Evolutionary conservation across 495 filamentous ascomycete genomes (phyloP).

Genomic region (Lineolata rhizophorae): DNA sequence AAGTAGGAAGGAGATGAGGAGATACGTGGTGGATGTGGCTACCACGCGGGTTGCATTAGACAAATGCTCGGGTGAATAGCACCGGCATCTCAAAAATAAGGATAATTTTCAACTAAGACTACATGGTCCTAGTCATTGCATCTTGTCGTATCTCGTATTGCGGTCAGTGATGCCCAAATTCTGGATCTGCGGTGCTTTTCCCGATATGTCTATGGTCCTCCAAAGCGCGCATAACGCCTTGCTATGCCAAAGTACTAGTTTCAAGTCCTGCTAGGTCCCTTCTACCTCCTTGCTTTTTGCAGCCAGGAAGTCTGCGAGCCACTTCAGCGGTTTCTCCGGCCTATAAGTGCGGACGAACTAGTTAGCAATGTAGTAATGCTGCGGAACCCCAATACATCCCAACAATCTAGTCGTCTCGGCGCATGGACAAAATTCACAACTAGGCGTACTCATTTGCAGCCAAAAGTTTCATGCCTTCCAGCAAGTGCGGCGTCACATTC

Average conservation of each 20-base stretch:
- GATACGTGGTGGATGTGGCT: constrained; percentile 8
- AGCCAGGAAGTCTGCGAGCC: constrained; percentile 68
- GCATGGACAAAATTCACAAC: background rate
- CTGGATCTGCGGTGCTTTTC: no score
- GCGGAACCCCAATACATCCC: constrained; percentile 1
- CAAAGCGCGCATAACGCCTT: no score
- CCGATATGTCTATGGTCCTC: no score
- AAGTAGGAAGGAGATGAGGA: constrained; percentile 16
- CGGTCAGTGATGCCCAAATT: no score
- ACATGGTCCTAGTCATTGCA: background rate
- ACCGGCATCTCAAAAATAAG: background rate
- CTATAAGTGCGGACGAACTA: constrained; percentile 18
- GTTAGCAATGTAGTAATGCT: constrained; percentile 2
- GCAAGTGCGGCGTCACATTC: constrained; percentile 59
- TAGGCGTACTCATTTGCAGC: constrained; percentile 57
- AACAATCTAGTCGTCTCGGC: background rate
- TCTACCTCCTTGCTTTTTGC: constrained; percentile 53
- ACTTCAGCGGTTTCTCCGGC: constrained; percentile 68
- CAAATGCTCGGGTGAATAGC: background rate
- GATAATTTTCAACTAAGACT: background rate
- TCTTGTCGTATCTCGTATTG: no score
- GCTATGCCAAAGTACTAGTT: no score
- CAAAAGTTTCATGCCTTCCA: constrained; percentile 84
- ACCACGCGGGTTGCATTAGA: no score
- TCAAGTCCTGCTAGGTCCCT: constrained; percentile 8